These are phyloP conservation scores for Mycosarcoma mackinlayi DNA, from an alignment of 1,284 basidiomycete species.

Conservation along the genomic window DNA sequence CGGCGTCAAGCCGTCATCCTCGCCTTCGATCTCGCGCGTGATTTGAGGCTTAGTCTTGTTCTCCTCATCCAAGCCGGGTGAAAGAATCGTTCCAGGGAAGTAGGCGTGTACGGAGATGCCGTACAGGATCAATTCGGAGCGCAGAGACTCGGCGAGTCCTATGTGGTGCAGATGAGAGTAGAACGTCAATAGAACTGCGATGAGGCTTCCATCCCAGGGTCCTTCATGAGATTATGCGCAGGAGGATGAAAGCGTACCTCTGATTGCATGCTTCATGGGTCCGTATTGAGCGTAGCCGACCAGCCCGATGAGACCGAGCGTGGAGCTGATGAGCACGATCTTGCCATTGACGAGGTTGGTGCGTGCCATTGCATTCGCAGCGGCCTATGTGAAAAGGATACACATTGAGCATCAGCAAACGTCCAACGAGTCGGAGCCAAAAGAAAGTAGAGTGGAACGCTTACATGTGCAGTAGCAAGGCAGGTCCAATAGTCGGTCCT, in stretches of 20 bases:
- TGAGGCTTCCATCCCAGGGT: too few species aligned
- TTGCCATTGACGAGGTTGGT: constrained; percentile 74
- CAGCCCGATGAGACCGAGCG: constrained; percentile 83
- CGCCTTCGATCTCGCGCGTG: constrained; percentile 82
- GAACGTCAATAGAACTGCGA: not conserved
- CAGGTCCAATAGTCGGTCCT: constrained; percentile 72
- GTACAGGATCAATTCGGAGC: constrained; percentile 83
- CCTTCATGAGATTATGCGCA: too few species aligned
- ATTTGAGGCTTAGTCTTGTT: constrained; percentile 84
- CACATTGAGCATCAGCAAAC: not conserved
- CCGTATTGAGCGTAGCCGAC: constrained; percentile 87
- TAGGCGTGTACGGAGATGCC: constrained; percentile 84
- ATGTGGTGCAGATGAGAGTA: not conserved
- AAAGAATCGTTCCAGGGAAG: constrained; percentile 86
- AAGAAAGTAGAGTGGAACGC: constrained; percentile 42
- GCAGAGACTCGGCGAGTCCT: constrained; percentile 87
- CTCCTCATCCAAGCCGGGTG: constrained; percentile 83
- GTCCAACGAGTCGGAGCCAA: too few species aligned
- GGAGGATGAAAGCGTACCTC: constrained; percentile 74
- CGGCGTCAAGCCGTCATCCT: constrained; percentile 77
- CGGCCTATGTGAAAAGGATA: constrained; percentile 72
- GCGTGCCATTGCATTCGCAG: constrained; percentile 78
- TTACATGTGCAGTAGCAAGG: constrained; percentile 81
- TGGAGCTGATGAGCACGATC: constrained; percentile 84
- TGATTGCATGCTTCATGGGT: constrained; percentile 87